Percentiles rank a stretch among this genome's conserved stretches.
Conservation (phyloP, 2,329 filamentous ascomycete genomes). For the Colletotrichum tanaceti region DNA sequence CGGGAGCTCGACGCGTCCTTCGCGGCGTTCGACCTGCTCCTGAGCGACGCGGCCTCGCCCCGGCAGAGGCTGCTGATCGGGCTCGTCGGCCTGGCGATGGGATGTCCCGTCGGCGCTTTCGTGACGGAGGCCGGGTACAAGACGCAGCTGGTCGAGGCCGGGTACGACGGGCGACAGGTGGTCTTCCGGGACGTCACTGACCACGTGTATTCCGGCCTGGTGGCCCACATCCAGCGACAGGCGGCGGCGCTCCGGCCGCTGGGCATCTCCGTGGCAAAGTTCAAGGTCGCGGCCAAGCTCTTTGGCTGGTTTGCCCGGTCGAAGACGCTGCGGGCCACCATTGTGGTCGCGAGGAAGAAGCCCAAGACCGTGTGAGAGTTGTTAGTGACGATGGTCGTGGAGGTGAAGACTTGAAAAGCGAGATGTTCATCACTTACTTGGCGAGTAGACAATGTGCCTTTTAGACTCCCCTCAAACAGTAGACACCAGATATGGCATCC, state of each 20-base stretch:
- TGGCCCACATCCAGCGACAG: constrained; percentile 55
- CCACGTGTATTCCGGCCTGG: constrained; percentile 63
- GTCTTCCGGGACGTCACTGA: constrained; percentile 63
- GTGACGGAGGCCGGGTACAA: constrained; percentile 59
- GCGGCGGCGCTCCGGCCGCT: constrained; percentile 49
- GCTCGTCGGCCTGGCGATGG: constrained; percentile 58
- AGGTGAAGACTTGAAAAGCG: background rate
- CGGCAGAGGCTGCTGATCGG: constrained; percentile 51
- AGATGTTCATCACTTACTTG: background rate
- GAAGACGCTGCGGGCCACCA: constrained; percentile 49
- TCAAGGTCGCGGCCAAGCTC: constrained; percentile 51
- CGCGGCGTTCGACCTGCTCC: constrained; percentile 67
- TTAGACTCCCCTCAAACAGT: background rate
- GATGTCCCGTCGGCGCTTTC: constrained; percentile 62
- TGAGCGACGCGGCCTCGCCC: constrained; percentile 48
- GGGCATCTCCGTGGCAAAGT: constrained; percentile 52
- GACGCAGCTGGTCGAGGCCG: constrained; percentile 57
- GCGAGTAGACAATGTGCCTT: no score
- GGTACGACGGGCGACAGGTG: constrained; percentile 58
- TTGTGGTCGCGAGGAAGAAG: constrained; percentile 48
- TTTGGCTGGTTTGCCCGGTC: constrained; percentile 54
- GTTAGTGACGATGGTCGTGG: background rate
- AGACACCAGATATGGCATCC: no score
- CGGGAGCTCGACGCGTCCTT: constrained; percentile 58
- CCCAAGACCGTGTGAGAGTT: background rate